Percentiles rank a stretch among this genome's conserved stretches.
Evolutionary conservation across 306 rosid genomes (phyloP).

Genomic region (Crotalaria pallida): DNA sequence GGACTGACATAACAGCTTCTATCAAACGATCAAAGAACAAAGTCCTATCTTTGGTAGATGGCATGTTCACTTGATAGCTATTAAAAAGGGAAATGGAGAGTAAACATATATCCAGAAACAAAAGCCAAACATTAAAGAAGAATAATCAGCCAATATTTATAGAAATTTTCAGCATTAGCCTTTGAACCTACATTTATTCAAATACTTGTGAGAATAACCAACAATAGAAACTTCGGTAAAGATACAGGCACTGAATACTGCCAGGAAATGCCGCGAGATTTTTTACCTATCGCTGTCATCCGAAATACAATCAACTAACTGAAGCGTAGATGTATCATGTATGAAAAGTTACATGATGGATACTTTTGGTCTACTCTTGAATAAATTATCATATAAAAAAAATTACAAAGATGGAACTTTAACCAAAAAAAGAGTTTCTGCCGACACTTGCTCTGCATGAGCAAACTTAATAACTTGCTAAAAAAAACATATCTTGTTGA

Average conservation of each 20-base stretch:
- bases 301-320: neutral
- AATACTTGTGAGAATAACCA: neutral
- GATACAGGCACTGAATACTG: neutral
- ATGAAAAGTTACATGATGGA: too few species aligned
- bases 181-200: constrained; percentile 12
- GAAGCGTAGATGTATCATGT: neutral
- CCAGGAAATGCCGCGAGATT: neutral
- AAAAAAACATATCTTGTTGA: constrained; percentile 3
- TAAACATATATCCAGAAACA: constrained; percentile 18
- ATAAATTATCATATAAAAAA: neutral
- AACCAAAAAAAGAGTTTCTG: neutral
- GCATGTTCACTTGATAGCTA: constrained; percentile 72
- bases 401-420: neutral
- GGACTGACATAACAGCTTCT: constrained; percentile 76
- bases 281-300: neutral
- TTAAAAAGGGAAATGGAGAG: constrained; percentile 11
- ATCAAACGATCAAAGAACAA: constrained; percentile 60
- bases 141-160: neutral
- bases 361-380: too few species aligned
- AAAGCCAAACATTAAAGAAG: neutral
- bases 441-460: neutral
- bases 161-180: neutral
- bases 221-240: neutral
- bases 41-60: constrained; percentile 61
- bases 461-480: neutral